Evolutionary conservation across 2,329 filamentous ascomycete genomes (phyloP), one percentile per base, ranked within the genome.

Genomic region (Tolypocladium amazonense): DNA sequence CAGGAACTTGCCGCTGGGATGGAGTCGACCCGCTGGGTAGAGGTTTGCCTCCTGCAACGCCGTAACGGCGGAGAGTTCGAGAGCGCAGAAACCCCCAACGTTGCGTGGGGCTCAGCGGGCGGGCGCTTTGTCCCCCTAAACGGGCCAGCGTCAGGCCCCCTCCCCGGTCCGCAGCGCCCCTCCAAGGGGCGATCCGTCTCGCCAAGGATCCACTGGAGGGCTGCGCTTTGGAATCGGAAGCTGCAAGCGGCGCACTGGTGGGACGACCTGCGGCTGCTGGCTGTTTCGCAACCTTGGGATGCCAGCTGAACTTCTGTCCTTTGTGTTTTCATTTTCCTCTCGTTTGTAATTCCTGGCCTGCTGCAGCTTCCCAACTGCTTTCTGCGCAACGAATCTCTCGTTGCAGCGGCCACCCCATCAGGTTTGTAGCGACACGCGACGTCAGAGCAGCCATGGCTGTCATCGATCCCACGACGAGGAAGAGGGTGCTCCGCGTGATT

Each of bases 401-500:
- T 9, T 30, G 25, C 43, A 30, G 18, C 27, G 27, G 18, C 1
- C 18, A 12, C n/a, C 18, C 47, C 11, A 2, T n/a, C 3, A 5
- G 35, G 8, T 18, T n/a, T n/a, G 50, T 4, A 33, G 50, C 18
- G 27, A 35, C 50, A 33, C 50, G 47, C 47, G 47, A 52, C 47
- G 25, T 11, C 27, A 35, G 1, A 33, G 30, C 50, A 23, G 60
- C 60, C 60, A 80, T 80, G 77, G 74, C 77, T 52, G 60, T 68
- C 15, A 75, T 84, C 38, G 80, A 83, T 65, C 73, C 81, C 56
- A 72, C 75, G 60, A 79, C 79, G 72, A 86, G 92, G 63, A 96
- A 90, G 76, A 87, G 81, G 76, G 92, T 97, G 64, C 80, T 97
- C 63, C 87, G 82, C 68, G 91, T 97, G 67, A 84, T 97, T 63